Evolutionary conservation across 169 alveolate genomes (phyloP), one percentile per base, ranked within the genome.

Genomic region (Eimeria necatrix): DNA sequence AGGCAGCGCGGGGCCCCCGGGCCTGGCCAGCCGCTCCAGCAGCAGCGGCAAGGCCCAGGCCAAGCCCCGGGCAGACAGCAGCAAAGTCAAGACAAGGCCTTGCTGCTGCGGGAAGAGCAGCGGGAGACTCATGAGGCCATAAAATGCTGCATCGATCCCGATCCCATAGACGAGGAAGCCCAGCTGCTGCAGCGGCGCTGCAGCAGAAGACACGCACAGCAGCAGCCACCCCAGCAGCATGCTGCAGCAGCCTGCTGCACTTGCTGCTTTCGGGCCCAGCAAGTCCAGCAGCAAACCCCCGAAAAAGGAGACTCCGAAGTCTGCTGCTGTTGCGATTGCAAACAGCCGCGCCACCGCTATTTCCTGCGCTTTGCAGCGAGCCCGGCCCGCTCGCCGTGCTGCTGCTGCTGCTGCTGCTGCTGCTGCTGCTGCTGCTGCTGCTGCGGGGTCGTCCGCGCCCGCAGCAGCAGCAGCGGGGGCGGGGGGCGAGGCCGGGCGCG

Each of bases 201-300:
- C 7, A 6, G 53, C 83, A 12, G 87, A 52, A 1, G 96, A 71
- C 20, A 94, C 18, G n/a, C 71, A 46, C 16, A 85, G 22, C 5
- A 73, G 22, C 52, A 86, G 49, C 81, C 96, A 94, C 22, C 96
- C 96, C 0, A 48, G 10, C n/a, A 59, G 1, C 96, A 94, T 94
- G 16, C 12, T 1, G 5, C 10, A 4, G 24, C 76, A 22, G 2
- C 96, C 96, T 16, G 61, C 8, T 41, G 60, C 12, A 14, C 94
- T 51, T 14, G 85, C 61, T 26, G 52, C 70, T 61, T 86, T 94
- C 16, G 96, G 96, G 26, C 96, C 96, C 1, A 4, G 24, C 49
- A 6, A 9, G 48, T 94, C 96, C 88, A 94, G 16, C 64, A 86
- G 51, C 53, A 88, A 48, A 1, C 96, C 96, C 0, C 94, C 94